phyloP scores from a whole-genome alignment of 208 protist genomes.

The Trypanosoma grayi region DNA sequence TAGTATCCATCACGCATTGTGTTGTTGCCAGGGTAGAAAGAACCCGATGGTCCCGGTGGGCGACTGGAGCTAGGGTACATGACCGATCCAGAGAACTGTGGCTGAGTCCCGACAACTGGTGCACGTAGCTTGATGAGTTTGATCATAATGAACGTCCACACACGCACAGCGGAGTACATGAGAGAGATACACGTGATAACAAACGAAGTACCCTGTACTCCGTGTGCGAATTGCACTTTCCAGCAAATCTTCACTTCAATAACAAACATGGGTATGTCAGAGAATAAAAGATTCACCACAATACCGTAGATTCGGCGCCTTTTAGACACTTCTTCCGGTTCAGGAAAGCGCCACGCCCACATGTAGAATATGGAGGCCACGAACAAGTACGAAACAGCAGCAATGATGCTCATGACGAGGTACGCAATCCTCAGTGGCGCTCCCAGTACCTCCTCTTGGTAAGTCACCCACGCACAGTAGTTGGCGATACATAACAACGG shows the following conservation, averaged over 20 bases:
- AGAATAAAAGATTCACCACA: constrained; percentile 69
- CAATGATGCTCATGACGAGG: constrained; percentile 65
- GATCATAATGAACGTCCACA: constrained; percentile 85
- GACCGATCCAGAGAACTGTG: constrained; percentile 12
- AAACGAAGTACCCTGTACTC: constrained; percentile 69
- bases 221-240: constrained; percentile 46
- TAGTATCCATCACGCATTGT: neutral
- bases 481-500: constrained; percentile 67
- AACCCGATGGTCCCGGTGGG: neutral
- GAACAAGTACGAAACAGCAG: constrained; percentile 64
- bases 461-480: constrained; percentile 63
- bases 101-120: constrained; percentile 18
- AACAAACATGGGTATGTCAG: constrained; percentile 79
- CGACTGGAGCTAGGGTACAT: neutral
- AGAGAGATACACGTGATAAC: constrained; percentile 71
- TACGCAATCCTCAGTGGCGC: constrained; percentile 38
- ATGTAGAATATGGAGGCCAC: constrained; percentile 84
- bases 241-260: constrained; percentile 78
- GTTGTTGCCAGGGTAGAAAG: constrained; percentile 3
- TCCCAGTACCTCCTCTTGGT: constrained; percentile 27
- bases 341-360: constrained; percentile 88
- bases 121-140: constrained; percentile 70
- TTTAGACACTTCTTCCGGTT: constrained; percentile 85
- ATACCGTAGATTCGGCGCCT: constrained; percentile 79
- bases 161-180: constrained; percentile 66